phyloP scores from a whole-genome alignment of 2,329 filamentous ascomycete species.

The Cladosporium sp. region DNA sequence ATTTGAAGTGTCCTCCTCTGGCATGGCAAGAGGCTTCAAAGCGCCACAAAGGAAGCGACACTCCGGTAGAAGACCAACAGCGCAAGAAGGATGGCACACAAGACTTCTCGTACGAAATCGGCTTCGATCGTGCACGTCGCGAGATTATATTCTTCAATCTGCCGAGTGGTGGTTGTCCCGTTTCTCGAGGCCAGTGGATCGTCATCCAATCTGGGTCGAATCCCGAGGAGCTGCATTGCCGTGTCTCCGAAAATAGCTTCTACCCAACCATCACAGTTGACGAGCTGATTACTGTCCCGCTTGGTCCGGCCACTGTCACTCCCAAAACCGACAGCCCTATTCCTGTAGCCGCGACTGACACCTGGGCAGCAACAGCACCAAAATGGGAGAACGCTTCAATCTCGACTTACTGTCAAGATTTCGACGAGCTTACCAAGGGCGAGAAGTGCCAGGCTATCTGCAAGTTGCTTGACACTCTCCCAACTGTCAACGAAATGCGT shows the following conservation, averaged over 20 bases:
- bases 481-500: conserved; percentile 62
- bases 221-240: conserved; percentile 48
- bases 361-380: conserved; percentile 20
- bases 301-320: too few species aligned
- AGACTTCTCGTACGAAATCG: conserved; percentile 27
- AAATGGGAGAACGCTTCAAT: conserved; percentile 41
- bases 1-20: conserved; percentile 53
- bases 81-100: neutral
- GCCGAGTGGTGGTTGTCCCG: conserved; percentile 31
- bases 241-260: conserved; percentile 49
- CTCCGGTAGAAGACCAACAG: neutral
- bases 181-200: conserved; percentile 59
- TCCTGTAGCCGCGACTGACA: neutral
- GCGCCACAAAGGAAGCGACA: neutral
- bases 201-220: conserved; percentile 25
- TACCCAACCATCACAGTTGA: conserved; percentile 48
- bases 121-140: conserved; percentile 39
- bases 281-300: conserved; percentile 26
- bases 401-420: conserved; percentile 56
- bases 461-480: conserved; percentile 60
- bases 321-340: neutral
- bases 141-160: conserved; percentile 47
- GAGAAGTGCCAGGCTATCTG: conserved; percentile 56
- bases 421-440: conserved; percentile 54
- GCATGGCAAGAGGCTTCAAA: neutral